Conservation (phyloP, 1,284 basidiomycete species). For the Tausonia pullulans region DNA sequence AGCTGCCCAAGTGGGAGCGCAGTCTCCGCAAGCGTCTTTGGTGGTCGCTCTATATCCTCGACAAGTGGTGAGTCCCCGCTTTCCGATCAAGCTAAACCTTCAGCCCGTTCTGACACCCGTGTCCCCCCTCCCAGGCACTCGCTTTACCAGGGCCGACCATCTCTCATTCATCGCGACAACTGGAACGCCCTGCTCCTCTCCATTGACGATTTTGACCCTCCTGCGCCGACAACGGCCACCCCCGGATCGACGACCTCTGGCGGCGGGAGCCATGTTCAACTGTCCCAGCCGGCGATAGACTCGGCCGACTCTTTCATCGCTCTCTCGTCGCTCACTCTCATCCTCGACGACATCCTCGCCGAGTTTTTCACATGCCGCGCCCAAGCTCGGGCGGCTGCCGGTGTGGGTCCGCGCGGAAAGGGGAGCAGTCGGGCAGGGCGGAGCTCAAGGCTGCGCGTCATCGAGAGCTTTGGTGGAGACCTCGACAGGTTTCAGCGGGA, state of each 20-base stretch:
- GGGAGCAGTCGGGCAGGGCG: not conserved
- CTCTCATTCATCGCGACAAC: constrained; percentile 3
- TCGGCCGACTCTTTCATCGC: constrained; percentile 12
- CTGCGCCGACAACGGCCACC: constrained; percentile 1
- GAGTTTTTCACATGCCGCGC: constrained; percentile 13
- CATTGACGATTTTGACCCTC: constrained; percentile 15
- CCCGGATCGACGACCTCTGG: not conserved
- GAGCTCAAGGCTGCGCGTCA: constrained; percentile 8
- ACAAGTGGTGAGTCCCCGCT: constrained; percentile 14
- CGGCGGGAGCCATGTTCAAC: too few species aligned
- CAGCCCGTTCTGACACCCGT: too few species aligned
- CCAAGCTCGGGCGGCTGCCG: not conserved
- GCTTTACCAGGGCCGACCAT: constrained; percentile 14
- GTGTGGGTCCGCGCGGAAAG: not conserved
- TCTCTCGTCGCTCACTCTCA: constrained; percentile 4
- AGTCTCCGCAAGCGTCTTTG: constrained; percentile 28
- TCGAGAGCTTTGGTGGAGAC: constrained; percentile 12
- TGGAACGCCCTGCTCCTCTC: not conserved
- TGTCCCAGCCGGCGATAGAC: constrained; percentile 8
- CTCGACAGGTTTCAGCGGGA: constrained; percentile 9
- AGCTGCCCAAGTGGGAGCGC: constrained; percentile 30
- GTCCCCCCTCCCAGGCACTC: not conserved
- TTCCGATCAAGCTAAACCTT: too few species aligned
- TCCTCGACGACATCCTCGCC: constrained; percentile 9
- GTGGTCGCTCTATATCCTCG: constrained; percentile 28